Conservation (phyloP, 768 basidiomycete species). For the Infundibulicybe gibba region DNA sequence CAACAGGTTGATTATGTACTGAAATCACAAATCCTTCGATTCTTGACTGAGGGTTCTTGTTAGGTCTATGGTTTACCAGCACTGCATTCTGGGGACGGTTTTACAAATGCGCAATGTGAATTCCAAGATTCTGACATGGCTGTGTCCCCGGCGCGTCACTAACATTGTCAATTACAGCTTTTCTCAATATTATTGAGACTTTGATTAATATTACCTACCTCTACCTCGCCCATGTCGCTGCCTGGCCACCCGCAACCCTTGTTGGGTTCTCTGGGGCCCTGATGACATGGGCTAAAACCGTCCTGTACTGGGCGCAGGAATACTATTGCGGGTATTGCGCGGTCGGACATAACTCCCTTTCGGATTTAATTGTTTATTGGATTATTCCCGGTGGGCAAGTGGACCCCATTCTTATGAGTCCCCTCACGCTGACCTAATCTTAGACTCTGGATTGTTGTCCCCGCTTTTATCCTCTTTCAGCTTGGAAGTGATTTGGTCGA, state of each 20-base stretch:
- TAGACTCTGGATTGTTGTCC: slow-evolving; percentile 79
- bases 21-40: slow-evolving; percentile 1
- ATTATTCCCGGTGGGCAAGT: slow-evolving; percentile 78
- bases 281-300: slow-evolving; percentile 86
- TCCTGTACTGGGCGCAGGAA: slow-evolving; percentile 80
- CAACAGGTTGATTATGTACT: slow-evolving; percentile 31
- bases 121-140: slow-evolving; percentile 1
- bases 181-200: slow-evolving; percentile 79
- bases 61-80: slow-evolving; percentile 75
- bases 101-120: slow-evolving; percentile 85
- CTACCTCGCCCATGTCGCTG: slow-evolving; percentile 63
- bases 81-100: slow-evolving; percentile 63
- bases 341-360: slow-evolving; percentile 66
- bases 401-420: not conserved
- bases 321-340: slow-evolving; percentile 72
- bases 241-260: slow-evolving; percentile 64
- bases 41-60: not conserved
- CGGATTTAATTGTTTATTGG: slow-evolving; percentile 56
- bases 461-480: slow-evolving; percentile 51
- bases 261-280: slow-evolving; percentile 68
- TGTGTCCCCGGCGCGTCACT: too few relatives aligned
- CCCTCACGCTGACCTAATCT: not conserved
- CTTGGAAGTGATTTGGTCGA: slow-evolving; percentile 61
- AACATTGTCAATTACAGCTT: slow-evolving; percentile 40
- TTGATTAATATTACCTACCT: slow-evolving; percentile 71